Evolutionary conservation across 1,284 basidiomycete genomes (phyloP).

Genomic region (Gastroboletus turbinatus): DNA sequence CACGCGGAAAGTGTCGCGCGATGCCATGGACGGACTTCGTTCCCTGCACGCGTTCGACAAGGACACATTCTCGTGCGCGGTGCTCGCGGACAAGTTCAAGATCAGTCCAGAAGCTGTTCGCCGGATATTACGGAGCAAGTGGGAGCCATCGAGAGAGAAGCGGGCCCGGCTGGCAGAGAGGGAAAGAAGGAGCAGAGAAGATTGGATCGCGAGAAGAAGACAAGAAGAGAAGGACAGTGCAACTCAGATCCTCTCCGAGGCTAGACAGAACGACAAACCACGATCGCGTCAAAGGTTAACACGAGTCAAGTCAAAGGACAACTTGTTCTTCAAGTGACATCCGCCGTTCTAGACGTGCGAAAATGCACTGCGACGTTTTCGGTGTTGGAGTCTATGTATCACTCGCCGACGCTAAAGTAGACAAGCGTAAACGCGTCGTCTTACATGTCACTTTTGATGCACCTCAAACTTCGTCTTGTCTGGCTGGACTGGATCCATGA

Average conservation of each 20-base stretch:
- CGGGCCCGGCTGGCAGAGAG: slow-evolving; percentile 52
- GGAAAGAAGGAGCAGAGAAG: slow-evolving; percentile 53
- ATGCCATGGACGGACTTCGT: slow-evolving; percentile 86
- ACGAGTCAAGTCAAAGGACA: slow-evolving; percentile 35
- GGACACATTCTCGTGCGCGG: slow-evolving; percentile 63
- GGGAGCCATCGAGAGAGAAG: slow-evolving; percentile 65
- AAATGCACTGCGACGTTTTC: neutral
- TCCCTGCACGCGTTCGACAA: slow-evolving; percentile 73
- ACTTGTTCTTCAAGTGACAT: slow-evolving; percentile 42
- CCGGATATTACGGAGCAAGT: slow-evolving; percentile 81
- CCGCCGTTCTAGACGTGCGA: slow-evolving; percentile 16
- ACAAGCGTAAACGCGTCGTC: neutral
- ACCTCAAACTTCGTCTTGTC: neutral
- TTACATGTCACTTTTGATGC: slow-evolving; percentile 13
- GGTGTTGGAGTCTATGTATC: neutral
- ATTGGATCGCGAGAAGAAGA: slow-evolving; percentile 41
- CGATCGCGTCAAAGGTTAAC: slow-evolving; percentile 13
- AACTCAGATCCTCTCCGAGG: slow-evolving; percentile 28
- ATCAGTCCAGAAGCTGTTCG: slow-evolving; percentile 86
- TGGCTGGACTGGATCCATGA: neutral
- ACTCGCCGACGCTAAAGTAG: neutral
- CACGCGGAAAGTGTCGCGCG: slow-evolving; percentile 83
- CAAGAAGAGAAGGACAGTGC: slow-evolving; percentile 43
- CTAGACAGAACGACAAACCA: slow-evolving; percentile 24
- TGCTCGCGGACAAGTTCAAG: slow-evolving; percentile 77